phyloP scores from a whole-genome alignment of 2,329 filamentous ascomycete genomes.

The Trichoderma simmonsii region DNA sequence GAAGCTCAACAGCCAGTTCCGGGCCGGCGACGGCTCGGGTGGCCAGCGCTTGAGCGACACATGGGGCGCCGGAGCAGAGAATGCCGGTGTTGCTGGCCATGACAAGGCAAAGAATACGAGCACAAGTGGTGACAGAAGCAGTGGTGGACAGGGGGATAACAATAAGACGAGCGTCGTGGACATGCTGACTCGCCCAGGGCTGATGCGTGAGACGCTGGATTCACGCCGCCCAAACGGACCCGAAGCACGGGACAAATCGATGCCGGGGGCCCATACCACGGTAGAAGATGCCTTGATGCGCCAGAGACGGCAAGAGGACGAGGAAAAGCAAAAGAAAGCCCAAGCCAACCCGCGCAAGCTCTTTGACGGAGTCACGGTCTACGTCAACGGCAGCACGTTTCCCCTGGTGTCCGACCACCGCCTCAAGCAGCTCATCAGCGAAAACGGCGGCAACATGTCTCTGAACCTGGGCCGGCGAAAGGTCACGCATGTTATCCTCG shows the following conservation, averaged over 20 bases:
- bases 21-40: slow-evolving; percentile 49
- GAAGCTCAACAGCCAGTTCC: slow-evolving; percentile 70
- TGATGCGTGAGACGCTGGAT: slow-evolving; percentile 21
- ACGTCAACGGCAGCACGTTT: slow-evolving; percentile 83
- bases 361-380: slow-evolving; percentile 71
- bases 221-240: neutral
- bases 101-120: neutral
- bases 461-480: slow-evolving; percentile 67
- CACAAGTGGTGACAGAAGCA: neutral
- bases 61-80: slow-evolving; percentile 60
- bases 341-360: slow-evolving; percentile 42
- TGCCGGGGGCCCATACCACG: neutral
- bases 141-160: slow-evolving; percentile 37
- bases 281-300: slow-evolving; percentile 22
- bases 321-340: slow-evolving; percentile 48
- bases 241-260: neutral
- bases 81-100: slow-evolving; percentile 43
- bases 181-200: slow-evolving; percentile 48
- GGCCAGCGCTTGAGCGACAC: slow-evolving; percentile 61
- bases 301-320: slow-evolving; percentile 36
- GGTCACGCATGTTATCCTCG: slow-evolving; percentile 85
- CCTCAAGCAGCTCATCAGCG: slow-evolving; percentile 72
- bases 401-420: slow-evolving; percentile 81
- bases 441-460: slow-evolving; percentile 70
- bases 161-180: slow-evolving; percentile 47